Percentiles rank a stretch among this genome's conserved stretches.
Evolutionary conservation across 1,284 basidiomycete species (phyloP).

Genomic region (Golubevia sp.): DNA sequence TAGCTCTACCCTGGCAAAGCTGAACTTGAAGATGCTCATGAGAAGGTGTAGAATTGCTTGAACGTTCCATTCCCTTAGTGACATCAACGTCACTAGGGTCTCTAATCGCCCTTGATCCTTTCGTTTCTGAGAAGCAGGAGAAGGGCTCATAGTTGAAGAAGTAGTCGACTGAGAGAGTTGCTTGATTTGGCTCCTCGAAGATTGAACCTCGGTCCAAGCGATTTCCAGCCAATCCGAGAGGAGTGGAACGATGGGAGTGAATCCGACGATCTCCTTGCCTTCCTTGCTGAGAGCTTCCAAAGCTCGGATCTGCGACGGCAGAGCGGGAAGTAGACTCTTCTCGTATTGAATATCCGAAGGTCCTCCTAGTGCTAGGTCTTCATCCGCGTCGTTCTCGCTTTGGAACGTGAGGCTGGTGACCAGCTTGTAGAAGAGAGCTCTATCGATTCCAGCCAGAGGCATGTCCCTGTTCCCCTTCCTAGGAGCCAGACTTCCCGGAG

Average conservation of each 20-base stretch:
- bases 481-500: not conserved
- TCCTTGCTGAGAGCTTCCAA: conserved; percentile 49
- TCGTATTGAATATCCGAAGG: not conserved
- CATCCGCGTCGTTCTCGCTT: not conserved
- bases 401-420: conserved; percentile 5
- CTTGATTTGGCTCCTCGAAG: conserved; percentile 14
- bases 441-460: conserved; percentile 9
- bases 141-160: not conserved
- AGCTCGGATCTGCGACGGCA: conserved; percentile 38
- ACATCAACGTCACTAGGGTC: conserved; percentile 11
- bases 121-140: not conserved
- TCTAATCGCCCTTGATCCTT: not conserved
- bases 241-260: conserved; percentile 33
- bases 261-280: conserved; percentile 47
- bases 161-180: not conserved
- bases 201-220: conserved; percentile 42
- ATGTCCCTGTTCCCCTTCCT: not conserved
- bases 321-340: conserved; percentile 9
- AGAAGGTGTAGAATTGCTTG: conserved; percentile 37
- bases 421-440: conserved; percentile 7
- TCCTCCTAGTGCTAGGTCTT: not conserved
- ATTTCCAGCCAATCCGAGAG: conserved; percentile 34
- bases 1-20: conserved; percentile 39
- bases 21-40: conserved; percentile 50
- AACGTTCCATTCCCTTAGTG: conserved; percentile 34